Evolutionary conservation across 805 yeast genomes (phyloP), one percentile per base, ranked within the genome.

Genomic region (Starmerella gropengiesseri): DNA sequence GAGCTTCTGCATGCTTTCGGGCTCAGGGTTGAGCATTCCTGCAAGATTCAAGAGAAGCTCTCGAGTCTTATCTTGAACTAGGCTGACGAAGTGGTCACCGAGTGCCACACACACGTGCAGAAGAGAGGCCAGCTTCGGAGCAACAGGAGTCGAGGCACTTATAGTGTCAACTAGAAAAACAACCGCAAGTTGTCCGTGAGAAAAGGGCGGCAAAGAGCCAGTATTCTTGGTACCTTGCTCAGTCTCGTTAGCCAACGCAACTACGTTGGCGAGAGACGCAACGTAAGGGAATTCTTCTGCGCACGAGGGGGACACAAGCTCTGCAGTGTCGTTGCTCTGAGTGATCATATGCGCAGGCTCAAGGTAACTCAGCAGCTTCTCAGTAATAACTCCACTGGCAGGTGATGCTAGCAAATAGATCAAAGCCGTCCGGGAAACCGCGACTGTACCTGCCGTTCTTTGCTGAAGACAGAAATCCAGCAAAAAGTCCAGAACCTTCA

Each of bases 51-150:
- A 74, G 31, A 89, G 66, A 50, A 89, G 67, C 34, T 79, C 78
- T 2, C 78, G 70, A 0, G 95, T 91, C 50, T 85, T 91, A 44
- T 82, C 87, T 52, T 81, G 93, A 3, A 91, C 87, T 17, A 85
- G 63, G 0, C 77, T 74, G 25, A 83, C 69, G 59, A 91, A 93
- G 59, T 91, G 96, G 55, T 91, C 99, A 29, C 87, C 65, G 23
- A 91, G 65, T 0, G 84, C 82, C 49, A 89, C 73, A 1, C 86
- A 72, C 1, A 81, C 75, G 53, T 91, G 97, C 11, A 91, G 60
- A 21, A 91, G 60, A 8, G 83, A 61, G 0, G 97, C 85, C 7
- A 87, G 62, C 37, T 75, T 72, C 1, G 70, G 65, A 37, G 67
- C 64, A 50, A 81, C 66, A 9, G 77, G 64, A 12, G 82, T 89